Evolutionary conservation across 1,139 yeast genomes (phyloP), one percentile per base, ranked within the genome.

Genomic region (Groenewaldozyma sp.): DNA sequence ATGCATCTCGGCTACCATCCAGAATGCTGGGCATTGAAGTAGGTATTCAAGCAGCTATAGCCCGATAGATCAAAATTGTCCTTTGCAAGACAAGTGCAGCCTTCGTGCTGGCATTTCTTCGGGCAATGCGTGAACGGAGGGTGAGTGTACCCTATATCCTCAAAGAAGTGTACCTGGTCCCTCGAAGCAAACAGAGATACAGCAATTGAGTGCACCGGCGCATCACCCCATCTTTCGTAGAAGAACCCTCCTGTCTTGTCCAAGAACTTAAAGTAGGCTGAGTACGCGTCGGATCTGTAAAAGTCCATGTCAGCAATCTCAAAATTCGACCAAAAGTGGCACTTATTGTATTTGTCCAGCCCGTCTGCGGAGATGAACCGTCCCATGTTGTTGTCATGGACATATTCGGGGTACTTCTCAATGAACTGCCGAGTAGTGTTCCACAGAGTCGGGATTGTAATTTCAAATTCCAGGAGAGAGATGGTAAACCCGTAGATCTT

Each of bases 161-260:
- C 84, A 58, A 84, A 81, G 69, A 78, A 80, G 59, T 86, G 91
- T 41, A 82, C 60, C 56, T 76, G 72, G 28, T 73, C 75, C 58
- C 73, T 72, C 45, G 78, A 75, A 56, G 82, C 63, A 61, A 84
- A 78, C 45, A 83, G 64, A 3, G 88, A 68, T n/a, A 82, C 94
- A 11, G 91, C 94, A 53, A 84, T 76, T 11, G 94, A 81, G 58
- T 84, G 95, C 29, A 84, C 79, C 28, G 95, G 94, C 10, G 94
- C 94, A 62, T 83, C 95, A 45, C 94, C 94, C 94, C 94, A 84
- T 58, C 94, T 73, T 64, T 84, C 94, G 59, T 84, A 84, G 63
- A 80, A 84, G 65, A 84, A 84, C 3, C 94, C 94, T 54, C 94
- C 95, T 13, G 82, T 73, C 49, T 74, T 63, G 59, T 83, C 95